Base-by-base conservation (phyloP, 192 early-diverging fungal species). In the Linnemannia exigua region DNA sequence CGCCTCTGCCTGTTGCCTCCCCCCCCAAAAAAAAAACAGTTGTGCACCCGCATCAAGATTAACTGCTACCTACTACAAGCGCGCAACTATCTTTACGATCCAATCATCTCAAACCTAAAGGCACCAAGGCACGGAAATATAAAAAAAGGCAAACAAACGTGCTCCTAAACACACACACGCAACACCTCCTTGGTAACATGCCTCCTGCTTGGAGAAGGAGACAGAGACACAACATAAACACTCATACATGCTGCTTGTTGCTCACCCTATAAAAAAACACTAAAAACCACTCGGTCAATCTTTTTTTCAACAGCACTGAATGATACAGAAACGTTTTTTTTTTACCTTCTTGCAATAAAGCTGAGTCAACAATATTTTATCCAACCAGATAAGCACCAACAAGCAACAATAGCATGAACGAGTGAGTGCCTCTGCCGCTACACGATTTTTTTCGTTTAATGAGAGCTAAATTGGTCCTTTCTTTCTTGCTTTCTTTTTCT, bases 61-160 rank as follows among this genome's bases (percentile, higher is more conserved):
- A n/a, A n/a, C n/a, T n/a, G n/a, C n/a, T n/a, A n/a, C n/a, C n/a
- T n/a, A n/a, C n/a, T n/a, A n/a, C n/a, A n/a, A n/a, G n/a, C n/a
- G n/a, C n/a, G n/a, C n/a, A 9, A 54, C 52, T 54, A 54, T 54
- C 52, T 54, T 54, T 54, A 54, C 52, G 22, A 20, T 54, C 52
- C 52, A 54, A 54, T 54, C 52, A 54, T n/a, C 6, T 25, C 52
- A 8, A n/a, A 19, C 11, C 5, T 19, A 50, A 50, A 9, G 20
- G 48, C n/a, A n/a, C n/a, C 14, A 54, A 54, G 5, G 22, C 52
- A 54, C 52, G 52, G n/a, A 25, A 54, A 54, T 54, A 54, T 54
- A 54, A 54, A 52, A 54, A n/a, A n/a, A n/a, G n/a, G n/a, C n/a
- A 54, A n/a, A n/a, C 52, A 54, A 54, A 54, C 52, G 52, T 54